Evolutionary conservation across 2,329 filamentous ascomycete genomes (phyloP), one percentile per base, ranked within the genome.

Genomic region (Ophiostoma ips): DNA sequence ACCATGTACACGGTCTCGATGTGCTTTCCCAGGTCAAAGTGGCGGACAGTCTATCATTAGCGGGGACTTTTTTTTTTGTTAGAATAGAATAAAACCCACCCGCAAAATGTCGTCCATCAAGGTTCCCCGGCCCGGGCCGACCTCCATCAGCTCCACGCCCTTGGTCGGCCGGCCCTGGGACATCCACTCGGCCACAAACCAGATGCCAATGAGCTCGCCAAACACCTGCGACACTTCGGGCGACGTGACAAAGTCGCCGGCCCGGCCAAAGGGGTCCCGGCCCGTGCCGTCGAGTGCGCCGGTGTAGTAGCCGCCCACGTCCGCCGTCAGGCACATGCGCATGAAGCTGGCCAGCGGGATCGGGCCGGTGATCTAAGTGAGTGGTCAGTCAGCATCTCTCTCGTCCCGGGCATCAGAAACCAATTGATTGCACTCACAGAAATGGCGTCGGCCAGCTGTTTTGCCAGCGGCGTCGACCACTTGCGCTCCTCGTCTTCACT

Each of bases 221-320:
- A 98, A 98, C 12, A 96, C 77, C 63, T 96, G 92, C 1, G 89
- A 95, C 59, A 98, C 96, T 66, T 98, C 92, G 0, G 92, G 92
- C 0, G 89, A 95, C 0, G 92, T 98, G 48, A 96, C 83, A 62
- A 98, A 98, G 66, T 98, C 92, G 24, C 92, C 92, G 61, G 87
- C 85, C 50, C 77, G 71, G n/a, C 92, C 92, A 59, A 98, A 98
- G 55, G 90, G 89, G 61, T 95, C 89, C 44, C 81, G 77, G 18
- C 76, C 81, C 5, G 45, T 49, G 53, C 78, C 68, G 49, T 75
- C 73, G 40, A 82, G 74, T 21, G 80, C 77, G 5, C 83, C 78
- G 1, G 88, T 96, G 67, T 98, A 98, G 69, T 98, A 98, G 49
- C 92, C 92, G 52, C 87, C 88, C 36, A 87, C 69, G 54, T 92